Conservation (phyloP, 108 stramenopile genomes). For the Nitzschia sp. region DNA sequence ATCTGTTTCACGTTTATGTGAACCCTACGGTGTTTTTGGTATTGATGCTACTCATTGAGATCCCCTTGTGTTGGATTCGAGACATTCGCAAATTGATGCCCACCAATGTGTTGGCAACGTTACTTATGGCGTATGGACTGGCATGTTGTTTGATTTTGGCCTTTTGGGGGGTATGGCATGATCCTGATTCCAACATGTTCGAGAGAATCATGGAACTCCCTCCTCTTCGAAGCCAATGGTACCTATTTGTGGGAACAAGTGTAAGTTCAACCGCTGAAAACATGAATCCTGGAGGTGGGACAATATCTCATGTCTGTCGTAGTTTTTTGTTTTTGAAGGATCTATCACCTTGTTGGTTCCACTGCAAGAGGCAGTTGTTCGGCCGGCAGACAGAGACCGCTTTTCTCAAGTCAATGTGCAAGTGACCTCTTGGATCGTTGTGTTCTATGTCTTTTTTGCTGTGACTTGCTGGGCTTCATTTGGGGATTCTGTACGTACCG, state of each 20-base stretch:
- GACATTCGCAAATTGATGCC: constrained; percentile 50
- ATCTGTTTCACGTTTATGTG: constrained; percentile 24
- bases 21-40: constrained; percentile 28
- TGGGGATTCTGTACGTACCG: constrained; percentile 44
- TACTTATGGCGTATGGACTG: constrained; percentile 51
- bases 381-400: constrained; percentile 31
- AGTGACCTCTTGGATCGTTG: constrained; percentile 39
- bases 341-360: constrained; percentile 56
- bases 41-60: constrained; percentile 37
- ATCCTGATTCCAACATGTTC: constrained; percentile 8
- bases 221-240: constrained; percentile 31
- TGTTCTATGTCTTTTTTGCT: constrained; percentile 50
- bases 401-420: constrained; percentile 37
- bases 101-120: constrained; percentile 49
- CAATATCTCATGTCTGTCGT: not conserved
- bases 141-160: constrained; percentile 35
- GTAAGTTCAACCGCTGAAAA: constrained; percentile 9
- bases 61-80: constrained; percentile 49
- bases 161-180: not conserved
- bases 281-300: not conserved
- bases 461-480: constrained; percentile 49
- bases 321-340: constrained; percentile 58
- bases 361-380: constrained; percentile 50
- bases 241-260: constrained; percentile 53
- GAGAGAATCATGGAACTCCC: constrained; percentile 24